Evolutionary conservation across 2,329 filamentous ascomycete species (phyloP).

Genomic region (Paecilomyces dactylethromorphus): DNA sequence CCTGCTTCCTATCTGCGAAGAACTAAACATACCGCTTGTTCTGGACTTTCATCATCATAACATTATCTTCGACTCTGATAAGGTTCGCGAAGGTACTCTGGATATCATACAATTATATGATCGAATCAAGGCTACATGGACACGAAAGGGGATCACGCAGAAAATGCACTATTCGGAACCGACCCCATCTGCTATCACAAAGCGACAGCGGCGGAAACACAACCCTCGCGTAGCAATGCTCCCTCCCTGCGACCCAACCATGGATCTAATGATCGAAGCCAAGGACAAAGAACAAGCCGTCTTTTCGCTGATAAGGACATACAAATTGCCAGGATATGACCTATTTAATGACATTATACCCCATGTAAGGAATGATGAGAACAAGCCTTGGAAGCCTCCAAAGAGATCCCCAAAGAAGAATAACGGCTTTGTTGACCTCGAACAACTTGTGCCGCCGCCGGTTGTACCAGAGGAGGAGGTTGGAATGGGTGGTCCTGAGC

Average conservation of each 20-base stretch:
- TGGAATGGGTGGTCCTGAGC: slow-evolving; percentile 77
- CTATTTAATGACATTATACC: slow-evolving; percentile 71
- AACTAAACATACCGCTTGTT: slow-evolving; percentile 87
- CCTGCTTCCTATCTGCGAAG: slow-evolving; percentile 80
- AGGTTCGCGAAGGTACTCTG: slow-evolving; percentile 74
- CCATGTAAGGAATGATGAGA: slow-evolving; percentile 69
- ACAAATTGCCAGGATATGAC: slow-evolving; percentile 74
- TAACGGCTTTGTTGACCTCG: slow-evolving; percentile 29
- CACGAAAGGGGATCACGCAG: slow-evolving; percentile 72
- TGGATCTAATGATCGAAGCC: slow-evolving; percentile 98
- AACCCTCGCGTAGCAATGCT: slow-evolving; percentile 70
- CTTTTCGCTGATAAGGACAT: slow-evolving; percentile 85
- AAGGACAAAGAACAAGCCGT: slow-evolving; percentile 98
- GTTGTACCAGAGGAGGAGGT: slow-evolving; percentile 62
- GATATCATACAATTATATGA: slow-evolving; percentile 72
- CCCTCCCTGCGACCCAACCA: slow-evolving; percentile 72
- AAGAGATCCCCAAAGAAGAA: slow-evolving; percentile 40
- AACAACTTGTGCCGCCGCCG: slow-evolving; percentile 37
- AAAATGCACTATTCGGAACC: slow-evolving; percentile 98
- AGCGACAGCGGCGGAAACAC: slow-evolving; percentile 75
- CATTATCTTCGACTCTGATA: slow-evolving; percentile 70
- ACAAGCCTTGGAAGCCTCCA: slow-evolving; percentile 48
- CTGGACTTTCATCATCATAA: slow-evolving; percentile 96
- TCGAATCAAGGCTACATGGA: slow-evolving; percentile 78
- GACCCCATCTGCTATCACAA: slow-evolving; percentile 67